Evolutionary conservation across 129 eudicot genomes (phyloP).

Genomic region (Erigeron canadensis): DNA sequence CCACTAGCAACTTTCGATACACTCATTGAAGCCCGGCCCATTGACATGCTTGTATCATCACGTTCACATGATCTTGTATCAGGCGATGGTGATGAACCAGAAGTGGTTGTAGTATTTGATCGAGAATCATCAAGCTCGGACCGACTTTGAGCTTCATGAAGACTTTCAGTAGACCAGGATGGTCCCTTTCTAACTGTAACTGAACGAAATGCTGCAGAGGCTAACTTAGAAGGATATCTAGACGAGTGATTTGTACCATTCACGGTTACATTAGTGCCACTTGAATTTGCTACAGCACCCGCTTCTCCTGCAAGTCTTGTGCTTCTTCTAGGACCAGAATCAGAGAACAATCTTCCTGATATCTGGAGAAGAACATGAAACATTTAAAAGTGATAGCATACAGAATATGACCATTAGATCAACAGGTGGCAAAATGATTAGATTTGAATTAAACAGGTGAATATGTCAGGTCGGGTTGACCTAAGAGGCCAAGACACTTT

Average conservation of each 20-base stretch:
- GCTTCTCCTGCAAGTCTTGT: conserved; percentile 88
- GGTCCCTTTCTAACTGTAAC: conserved; percentile 74
- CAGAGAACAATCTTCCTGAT: conserved; percentile 94
- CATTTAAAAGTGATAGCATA: conserved; percentile 14
- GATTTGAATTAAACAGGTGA: neutral
- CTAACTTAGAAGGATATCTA: conserved; percentile 64
- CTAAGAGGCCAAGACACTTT: neutral
- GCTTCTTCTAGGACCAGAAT: conserved; percentile 94
- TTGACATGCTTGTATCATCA: conserved; percentile 42
- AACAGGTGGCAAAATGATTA: neutral
- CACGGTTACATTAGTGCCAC: conserved; percentile 41
- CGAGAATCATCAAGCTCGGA: conserved; percentile 71
- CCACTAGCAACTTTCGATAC: conserved; percentile 54
- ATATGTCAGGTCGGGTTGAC: neutral
- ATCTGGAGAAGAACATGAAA: conserved; percentile 46
- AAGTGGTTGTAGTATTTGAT: conserved; percentile 35
- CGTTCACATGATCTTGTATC: conserved; percentile 63
- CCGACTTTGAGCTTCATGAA: conserved; percentile 25
- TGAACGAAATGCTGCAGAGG: conserved; percentile 64
- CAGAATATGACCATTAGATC: neutral
- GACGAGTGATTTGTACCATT: conserved; percentile 72
- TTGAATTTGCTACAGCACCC: conserved; percentile 44
- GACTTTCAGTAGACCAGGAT: conserved; percentile 59
- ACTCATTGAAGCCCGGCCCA: conserved; percentile 40
- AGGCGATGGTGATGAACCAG: conserved; percentile 56